phyloP scores from a whole-genome alignment of 208 protist genomes.

The Entamoeba moshkovskii region DNA sequence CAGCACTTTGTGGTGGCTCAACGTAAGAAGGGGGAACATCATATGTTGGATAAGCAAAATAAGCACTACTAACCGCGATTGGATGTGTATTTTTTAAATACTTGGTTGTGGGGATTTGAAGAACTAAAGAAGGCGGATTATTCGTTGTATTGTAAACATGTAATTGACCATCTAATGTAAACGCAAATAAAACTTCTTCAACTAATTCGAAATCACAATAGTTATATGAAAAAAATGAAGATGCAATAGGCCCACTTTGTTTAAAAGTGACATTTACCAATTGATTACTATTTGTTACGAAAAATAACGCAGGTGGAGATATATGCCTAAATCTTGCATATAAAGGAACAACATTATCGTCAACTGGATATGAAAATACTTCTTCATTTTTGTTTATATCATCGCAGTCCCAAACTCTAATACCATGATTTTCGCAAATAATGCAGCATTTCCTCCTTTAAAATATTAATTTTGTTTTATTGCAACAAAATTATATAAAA shows the following conservation, averaged over 20 bases:
- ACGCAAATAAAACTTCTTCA: not conserved
- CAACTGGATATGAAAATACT: not conserved
- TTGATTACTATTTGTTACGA: not conserved
- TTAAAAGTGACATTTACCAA: not conserved
- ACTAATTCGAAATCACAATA: not conserved
- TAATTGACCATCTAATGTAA: not conserved
- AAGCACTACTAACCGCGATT: not conserved
- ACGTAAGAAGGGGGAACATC: not conserved
- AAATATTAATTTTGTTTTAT: no score
- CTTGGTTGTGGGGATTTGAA: not conserved
- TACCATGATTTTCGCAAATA: not conserved
- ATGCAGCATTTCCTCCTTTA: not conserved
- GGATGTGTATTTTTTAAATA: not conserved
- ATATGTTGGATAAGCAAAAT: not conserved
- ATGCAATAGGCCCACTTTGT: not conserved
- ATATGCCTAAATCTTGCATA: not conserved
- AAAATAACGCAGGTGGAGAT: not conserved
- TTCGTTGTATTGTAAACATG: not conserved
- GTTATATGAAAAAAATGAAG: not conserved
- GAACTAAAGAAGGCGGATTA: not conserved
- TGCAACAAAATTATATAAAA: no score
- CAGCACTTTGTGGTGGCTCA: not conserved
- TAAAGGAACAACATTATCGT: not conserved
- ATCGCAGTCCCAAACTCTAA: not conserved
- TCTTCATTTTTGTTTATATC: not conserved